A percentile compares a stretch with the other conserved stretches of the same genome.
Conservation (phyloP, 176 grass and related monocot species). For the Aegilops tauschii region DNA sequence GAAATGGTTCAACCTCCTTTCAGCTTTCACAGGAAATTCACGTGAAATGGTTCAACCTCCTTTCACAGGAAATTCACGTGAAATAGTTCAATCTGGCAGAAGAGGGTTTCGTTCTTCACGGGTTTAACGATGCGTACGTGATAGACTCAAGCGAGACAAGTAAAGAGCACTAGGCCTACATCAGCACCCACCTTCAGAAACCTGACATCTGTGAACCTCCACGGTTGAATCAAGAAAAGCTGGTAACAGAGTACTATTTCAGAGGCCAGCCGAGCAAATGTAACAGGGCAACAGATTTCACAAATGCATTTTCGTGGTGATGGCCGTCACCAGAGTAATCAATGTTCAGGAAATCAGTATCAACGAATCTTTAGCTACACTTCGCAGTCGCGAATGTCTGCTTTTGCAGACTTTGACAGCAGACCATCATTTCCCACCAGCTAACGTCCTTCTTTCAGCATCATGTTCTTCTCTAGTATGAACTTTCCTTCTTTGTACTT, state of each 20-base stretch:
- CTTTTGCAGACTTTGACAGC: conserved; percentile 25
- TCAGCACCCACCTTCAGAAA: too few relatives aligned
- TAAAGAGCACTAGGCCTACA: not conserved
- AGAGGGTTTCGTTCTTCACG: not conserved
- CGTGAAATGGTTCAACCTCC: too few relatives aligned
- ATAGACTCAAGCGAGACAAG: not conserved
- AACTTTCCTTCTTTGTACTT: conserved; percentile 58
- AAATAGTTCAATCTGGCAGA: not conserved
- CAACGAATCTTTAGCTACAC: conserved; percentile 1
- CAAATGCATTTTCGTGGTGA: conserved; percentile 10
- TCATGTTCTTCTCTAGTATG: conserved; percentile 50
- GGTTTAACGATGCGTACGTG: not conserved
- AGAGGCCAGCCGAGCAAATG: not conserved
- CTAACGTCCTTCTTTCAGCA: conserved; percentile 51
- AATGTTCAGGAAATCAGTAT: not conserved
- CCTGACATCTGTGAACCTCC: not conserved
- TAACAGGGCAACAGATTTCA: not conserved
- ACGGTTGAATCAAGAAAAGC: not conserved
- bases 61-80: not conserved
- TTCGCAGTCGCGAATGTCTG: conserved; percentile 13
- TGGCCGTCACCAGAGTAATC: not conserved
- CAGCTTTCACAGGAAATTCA: too few relatives aligned
- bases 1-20: too few relatives aligned
- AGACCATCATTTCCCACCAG: not conserved
- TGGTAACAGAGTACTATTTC: not conserved